Percentiles rank a stretch among this genome's conserved stretches.
phyloP scores from a whole-genome alignment of 257 asterid genomes.

The Plantago elongata region DNA sequence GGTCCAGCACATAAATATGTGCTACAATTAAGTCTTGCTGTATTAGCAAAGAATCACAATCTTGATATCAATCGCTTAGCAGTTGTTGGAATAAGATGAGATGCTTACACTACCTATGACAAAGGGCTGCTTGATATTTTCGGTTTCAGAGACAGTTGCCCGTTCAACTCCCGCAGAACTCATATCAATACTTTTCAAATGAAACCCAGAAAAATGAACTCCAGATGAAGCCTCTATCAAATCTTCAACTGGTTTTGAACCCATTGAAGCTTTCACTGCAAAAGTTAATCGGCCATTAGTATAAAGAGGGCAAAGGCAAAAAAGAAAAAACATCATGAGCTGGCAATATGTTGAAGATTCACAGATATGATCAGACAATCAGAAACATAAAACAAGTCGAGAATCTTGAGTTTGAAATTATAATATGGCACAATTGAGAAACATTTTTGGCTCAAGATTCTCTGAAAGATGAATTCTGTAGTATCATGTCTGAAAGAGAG shows the following conservation, averaged over 20 bases:
- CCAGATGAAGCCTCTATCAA: constrained; percentile 85
- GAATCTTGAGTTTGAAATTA: background rate
- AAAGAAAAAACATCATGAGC: constrained; percentile 1
- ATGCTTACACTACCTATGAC: constrained; percentile 61
- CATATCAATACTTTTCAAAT: constrained; percentile 39
- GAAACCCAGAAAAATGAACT: constrained; percentile 94
- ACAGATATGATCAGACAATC: constrained; percentile 9
- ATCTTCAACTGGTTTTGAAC: constrained; percentile 84
- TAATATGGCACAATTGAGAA: background rate
- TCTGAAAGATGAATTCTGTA: background rate
- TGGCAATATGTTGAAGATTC: constrained; percentile 12
- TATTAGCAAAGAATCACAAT: constrained; percentile 9
- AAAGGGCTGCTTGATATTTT: constrained; percentile 76
- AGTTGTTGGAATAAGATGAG: constrained; percentile 15
- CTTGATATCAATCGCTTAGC: constrained; percentile 2
- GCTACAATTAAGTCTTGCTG: constrained; percentile 1
- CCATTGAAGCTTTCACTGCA: constrained; percentile 50
- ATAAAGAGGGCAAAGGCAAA: background rate
- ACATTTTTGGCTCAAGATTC: constrained; percentile 3
- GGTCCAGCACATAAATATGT: constrained; percentile 9
- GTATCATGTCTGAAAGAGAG: constrained; percentile 11
- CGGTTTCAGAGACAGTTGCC: constrained; percentile 48
- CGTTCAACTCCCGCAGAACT: constrained; percentile 38
- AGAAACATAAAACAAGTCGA: constrained; percentile 8
- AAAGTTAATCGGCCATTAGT: background rate